Evolutionary conservation across 371 early-diverging fungal species (phyloP).

Genomic region (Mortierella sp.): DNA sequence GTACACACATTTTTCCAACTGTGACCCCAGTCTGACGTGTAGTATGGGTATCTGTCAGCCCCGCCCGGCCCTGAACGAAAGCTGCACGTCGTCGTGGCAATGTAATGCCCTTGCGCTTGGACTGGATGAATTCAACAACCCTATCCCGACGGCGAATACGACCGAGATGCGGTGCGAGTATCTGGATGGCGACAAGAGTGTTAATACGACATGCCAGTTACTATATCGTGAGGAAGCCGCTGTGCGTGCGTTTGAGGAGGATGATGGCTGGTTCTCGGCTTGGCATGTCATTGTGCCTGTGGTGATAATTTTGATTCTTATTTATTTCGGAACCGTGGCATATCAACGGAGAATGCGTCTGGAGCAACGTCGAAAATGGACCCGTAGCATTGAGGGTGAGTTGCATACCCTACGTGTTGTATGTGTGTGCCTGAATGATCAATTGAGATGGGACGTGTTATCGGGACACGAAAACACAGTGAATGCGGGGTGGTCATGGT

Average conservation of each 20-base stretch:
- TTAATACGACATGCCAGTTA: conserved; percentile 40
- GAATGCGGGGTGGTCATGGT: neutral
- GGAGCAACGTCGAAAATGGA: conserved; percentile 44
- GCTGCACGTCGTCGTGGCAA: conserved; percentile 50
- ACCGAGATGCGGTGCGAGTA: conserved; percentile 48
- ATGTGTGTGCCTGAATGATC: neutral
- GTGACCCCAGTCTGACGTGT: conserved; percentile 33
- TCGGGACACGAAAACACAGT: neutral
- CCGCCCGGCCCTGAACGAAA: conserved; percentile 35
- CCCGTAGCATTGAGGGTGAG: conserved; percentile 33
- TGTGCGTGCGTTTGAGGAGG: neutral
- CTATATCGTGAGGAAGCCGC: conserved; percentile 16
- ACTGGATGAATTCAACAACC: conserved; percentile 41
- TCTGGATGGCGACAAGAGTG: conserved; percentile 28
- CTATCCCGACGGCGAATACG: conserved; percentile 30
- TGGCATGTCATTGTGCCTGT: conserved; percentile 48
- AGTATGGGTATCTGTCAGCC: conserved; percentile 29
- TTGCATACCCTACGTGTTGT: neutral
- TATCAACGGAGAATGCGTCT: conserved; percentile 36
- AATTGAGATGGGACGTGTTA: too few relatives aligned
- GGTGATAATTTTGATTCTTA: conserved; percentile 20
- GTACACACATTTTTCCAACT: conserved; percentile 51
- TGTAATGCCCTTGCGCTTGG: conserved; percentile 51
- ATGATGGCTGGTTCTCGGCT: conserved; percentile 19
- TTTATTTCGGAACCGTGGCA: conserved; percentile 38